phyloP scores from a whole-genome alignment of 2,329 filamentous ascomycete genomes.

The Penicillium sp. region DNA sequence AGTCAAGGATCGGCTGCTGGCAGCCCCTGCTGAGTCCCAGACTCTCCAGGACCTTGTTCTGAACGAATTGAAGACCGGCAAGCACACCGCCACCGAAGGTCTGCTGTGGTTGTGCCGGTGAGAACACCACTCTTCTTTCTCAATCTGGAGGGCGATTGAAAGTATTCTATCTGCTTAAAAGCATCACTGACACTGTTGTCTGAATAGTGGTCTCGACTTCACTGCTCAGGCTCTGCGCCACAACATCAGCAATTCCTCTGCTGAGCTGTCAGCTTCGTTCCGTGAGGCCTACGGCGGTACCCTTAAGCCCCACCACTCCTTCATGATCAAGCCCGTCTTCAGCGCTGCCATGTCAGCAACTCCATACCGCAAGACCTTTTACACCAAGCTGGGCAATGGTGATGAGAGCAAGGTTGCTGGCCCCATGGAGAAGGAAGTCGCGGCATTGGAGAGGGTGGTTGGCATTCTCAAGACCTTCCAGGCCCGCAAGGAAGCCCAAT shows the following conservation, averaged over 20 bases:
- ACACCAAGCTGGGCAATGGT: constrained; percentile 63
- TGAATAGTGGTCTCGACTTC: constrained; percentile 78
- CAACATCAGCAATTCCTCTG: constrained; percentile 61
- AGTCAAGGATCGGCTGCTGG: constrained; percentile 75
- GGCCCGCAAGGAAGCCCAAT: constrained; percentile 49
- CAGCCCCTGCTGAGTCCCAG: constrained; percentile 69
- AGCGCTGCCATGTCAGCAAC: constrained; percentile 86
- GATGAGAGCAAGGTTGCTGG: constrained; percentile 51
- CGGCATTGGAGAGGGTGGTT: constrained; percentile 70
- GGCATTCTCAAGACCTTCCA: constrained; percentile 65
- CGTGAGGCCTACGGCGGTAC: constrained; percentile 75
- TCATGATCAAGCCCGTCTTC: constrained; percentile 88
- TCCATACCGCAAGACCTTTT: constrained; percentile 91
- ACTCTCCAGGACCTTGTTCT: constrained; percentile 78
- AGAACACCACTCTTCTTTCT: constrained; percentile 18
- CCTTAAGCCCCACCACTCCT: constrained; percentile 85
- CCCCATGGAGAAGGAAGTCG: constrained; percentile 66
- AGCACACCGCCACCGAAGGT: constrained; percentile 82
- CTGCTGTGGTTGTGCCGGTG: constrained; percentile 87
- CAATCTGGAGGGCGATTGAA: too few relatives aligned
- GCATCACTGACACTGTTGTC: not conserved
- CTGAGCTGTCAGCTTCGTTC: constrained; percentile 85
- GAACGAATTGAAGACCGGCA: constrained; percentile 85
- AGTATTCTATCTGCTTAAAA: not conserved
- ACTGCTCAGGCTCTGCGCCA: constrained; percentile 75